These are phyloP conservation scores for Murraya paniculata DNA, from an alignment of 345 rosid species.

Conservation along the genomic window DNA sequence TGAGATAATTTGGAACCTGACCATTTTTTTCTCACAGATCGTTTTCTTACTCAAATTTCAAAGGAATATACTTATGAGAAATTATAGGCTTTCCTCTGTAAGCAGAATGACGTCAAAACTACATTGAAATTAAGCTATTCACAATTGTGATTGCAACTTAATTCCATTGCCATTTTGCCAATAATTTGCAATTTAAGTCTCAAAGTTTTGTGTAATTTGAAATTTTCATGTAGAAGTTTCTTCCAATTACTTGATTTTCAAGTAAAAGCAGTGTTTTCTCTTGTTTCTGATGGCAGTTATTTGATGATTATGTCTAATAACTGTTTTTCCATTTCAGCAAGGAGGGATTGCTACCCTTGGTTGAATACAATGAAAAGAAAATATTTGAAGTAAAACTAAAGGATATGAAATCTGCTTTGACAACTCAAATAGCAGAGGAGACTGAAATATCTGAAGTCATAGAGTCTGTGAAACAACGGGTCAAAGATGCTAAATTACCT, in stretches of 20 bases:
- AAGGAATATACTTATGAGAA: neutral
- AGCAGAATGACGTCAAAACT: neutral
- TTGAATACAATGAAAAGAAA: conserved; percentile 93
- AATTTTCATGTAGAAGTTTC: neutral
- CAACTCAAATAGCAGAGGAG: conserved; percentile 75
- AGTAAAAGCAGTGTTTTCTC: neutral
- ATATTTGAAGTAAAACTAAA: conserved; percentile 81
- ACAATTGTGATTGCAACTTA: neutral
- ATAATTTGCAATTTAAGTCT: neutral
- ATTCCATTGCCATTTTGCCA: neutral
- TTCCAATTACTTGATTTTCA: neutral
- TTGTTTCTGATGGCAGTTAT: neutral
- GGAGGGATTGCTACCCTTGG: conserved; percentile 76
- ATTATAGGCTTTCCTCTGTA: neutral
- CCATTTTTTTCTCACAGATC: neutral
- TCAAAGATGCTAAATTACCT: conserved; percentile 78
- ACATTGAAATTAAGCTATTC: neutral
- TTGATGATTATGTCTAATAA: conserved; percentile 2
- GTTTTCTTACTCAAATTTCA: neutral
- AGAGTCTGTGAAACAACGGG: conserved; percentile 74
- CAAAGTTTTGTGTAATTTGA: neutral
- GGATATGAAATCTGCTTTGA: conserved; percentile 84
- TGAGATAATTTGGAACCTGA: neutral
- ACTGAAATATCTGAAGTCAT: conserved; percentile 74
- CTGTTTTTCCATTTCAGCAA: conserved; percentile 50